Evolutionary conservation across 306 rosid species (phyloP), one percentile per base, ranked within the genome.

Genomic region (Vigna unguiculata): DNA sequence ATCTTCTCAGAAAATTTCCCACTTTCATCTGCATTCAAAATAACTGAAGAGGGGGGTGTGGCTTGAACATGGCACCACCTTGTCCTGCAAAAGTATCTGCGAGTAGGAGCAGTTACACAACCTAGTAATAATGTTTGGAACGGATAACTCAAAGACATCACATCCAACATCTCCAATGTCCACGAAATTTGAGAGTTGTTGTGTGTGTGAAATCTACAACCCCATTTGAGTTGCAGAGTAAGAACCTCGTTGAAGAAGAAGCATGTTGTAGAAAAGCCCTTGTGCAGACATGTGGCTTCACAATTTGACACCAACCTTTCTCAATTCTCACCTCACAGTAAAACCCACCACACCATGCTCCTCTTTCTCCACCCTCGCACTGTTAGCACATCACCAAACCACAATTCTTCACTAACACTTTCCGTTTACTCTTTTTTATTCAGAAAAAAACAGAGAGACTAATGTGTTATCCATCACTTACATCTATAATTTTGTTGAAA

Each of bases 51-150:
- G 28, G 89, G 84, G 57, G 91, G 91, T 13, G 81, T 38, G 43
- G 93, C 88, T 66, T 74, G 91, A 82, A 85, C 84, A 8, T 80
- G 88, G 76, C 67, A 78, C 21, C 76, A 82, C 85, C 90, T 66
- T 66, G 85, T 46, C 75, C 53, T 87, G 48, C 46, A 66, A 52
- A 80, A 65, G 75, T 43, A 71, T 80, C 80, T 89, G 30, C 25
- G 69, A 77, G 32, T 57, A 45, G 80, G 85, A 10, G 77, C 63
- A 74, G 79, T 76, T 41, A 78, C 80, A 77, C 24, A 76, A 48
- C 88, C 79, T 22, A 82, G 62, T 25, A 84, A 57, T 32, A 84
- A 68, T 71, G 79, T 69, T 52, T 74, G 87, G 19, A 84, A 78
- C n/a, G 82, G 88, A 77, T 78, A 82, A 61, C 67, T 76, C 82